Base-by-base conservation (phyloP, 108 stramenopile genomes). In the Skeletonema menzelii region DNA sequence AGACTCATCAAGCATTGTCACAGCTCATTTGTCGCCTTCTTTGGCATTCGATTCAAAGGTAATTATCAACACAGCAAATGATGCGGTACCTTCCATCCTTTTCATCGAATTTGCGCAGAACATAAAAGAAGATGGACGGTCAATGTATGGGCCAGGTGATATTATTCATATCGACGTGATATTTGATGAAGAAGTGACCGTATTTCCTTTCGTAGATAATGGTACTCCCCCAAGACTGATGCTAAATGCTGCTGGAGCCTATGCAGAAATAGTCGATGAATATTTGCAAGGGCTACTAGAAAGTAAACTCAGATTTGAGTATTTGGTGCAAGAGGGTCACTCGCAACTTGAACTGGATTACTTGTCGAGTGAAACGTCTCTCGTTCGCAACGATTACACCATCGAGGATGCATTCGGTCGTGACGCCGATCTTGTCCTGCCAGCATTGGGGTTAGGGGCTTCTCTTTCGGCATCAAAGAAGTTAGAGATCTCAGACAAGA, bases 361-460 rank as follows among this genome's bases (percentile, higher is more conserved):
- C 66, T 22, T 69, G 60, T 38, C 74, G 13, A 34, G n/a, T 20
- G 31, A 73, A 11, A 37, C 79, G 4, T 56, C 81, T 4, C 38
- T 38, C 22, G 20, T 53, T 53, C 22, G 65, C 17, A 75, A 79
- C 20, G 76, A 63, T 44, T 81, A 70, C 59, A 30, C 59, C 11
- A 72, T 85, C 26, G 37, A 65, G 20, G 84, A 85, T 74, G 81
- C 76, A 22, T 82, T 80, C 15, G 72, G 76, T 8, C 58, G 84
- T 11, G 56, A 44, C 27, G 84, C 60, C n/a, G 60, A 70, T 65
- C 40, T 72, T 38, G 70, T 17, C 8, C 46, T 83, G 30, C 74
- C 75, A 13, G 27, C 31, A 19, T 17, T 62, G 30, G 78, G 74
- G 3, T 8, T 44, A 40, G 42, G 27, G 7, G 27, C 37, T 12